Percentiles rank a stretch among this genome's conserved stretches.
Conservation (phyloP, 306 rosid genomes). For the Acacia crassicarpa region DNA sequence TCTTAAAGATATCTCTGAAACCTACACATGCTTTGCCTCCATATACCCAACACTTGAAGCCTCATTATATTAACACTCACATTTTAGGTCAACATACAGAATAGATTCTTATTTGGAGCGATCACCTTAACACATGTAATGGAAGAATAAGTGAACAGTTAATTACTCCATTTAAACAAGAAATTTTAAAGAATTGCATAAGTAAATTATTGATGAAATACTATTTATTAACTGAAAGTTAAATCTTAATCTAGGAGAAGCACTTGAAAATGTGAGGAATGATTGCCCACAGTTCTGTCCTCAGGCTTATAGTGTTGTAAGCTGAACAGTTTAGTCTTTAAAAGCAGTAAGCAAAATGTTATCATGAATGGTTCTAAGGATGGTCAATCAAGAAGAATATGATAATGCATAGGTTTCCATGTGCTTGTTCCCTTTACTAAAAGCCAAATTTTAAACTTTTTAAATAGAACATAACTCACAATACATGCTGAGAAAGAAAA, state of each 20-base stretch:
- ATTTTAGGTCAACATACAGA: not conserved
- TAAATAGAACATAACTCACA: not conserved
- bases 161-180: not conserved
- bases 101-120: not conserved
- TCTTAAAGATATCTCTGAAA: not conserved
- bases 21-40: conserved; percentile 8
- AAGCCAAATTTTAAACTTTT: not conserved
- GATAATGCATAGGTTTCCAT: not conserved
- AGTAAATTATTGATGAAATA: not conserved
- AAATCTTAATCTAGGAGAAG: conserved; percentile 7
- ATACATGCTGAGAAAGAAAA: not conserved
- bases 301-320: not conserved
- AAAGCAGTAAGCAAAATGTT: conserved; percentile 7
- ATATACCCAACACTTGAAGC: not conserved
- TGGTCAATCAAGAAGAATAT: not conserved
- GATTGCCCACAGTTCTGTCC: not conserved
- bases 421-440: not conserved
- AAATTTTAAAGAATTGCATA: not conserved
- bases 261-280: not conserved
- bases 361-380: not conserved
- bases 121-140: not conserved
- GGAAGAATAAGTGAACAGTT: not conserved
- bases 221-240: not conserved
- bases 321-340: not conserved
- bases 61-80: not conserved